phyloP scores from a whole-genome alignment of 257 asterid species.

The Pogostemon cablin region DNA sequence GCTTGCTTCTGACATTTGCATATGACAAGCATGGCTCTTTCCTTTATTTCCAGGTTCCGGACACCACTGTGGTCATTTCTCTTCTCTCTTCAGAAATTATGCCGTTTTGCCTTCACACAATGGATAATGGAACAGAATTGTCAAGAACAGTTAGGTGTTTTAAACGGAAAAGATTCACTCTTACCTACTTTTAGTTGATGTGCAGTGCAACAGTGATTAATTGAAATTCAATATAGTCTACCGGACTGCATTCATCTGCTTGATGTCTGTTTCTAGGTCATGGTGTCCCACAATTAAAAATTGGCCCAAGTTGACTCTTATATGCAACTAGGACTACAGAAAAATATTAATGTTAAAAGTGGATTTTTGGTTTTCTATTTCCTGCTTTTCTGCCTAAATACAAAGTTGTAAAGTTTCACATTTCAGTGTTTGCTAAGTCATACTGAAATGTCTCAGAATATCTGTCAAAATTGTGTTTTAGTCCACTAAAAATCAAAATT shows the following conservation, averaged over 20 bases:
- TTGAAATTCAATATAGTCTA: neutral
- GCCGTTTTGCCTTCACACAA: slow-evolving; percentile 40
- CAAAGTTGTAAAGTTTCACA: neutral
- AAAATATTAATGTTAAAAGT: neutral
- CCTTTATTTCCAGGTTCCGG: slow-evolving; percentile 34
- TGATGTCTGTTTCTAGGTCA: neutral
- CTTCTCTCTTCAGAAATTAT: slow-evolving; percentile 44
- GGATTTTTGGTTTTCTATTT: neutral
- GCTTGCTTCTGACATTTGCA: neutral
- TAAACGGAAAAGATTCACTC: neutral
- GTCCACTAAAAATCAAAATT: neutral
- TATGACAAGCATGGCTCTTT: slow-evolving; percentile 9
- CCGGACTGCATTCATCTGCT: neutral
- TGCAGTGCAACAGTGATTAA: neutral
- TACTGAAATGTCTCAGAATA: neutral
- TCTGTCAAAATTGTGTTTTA: neutral
- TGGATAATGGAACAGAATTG: slow-evolving; percentile 40
- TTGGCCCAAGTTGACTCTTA: neutral
- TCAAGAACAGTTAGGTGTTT: slow-evolving; percentile 41
- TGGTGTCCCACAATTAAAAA: neutral
- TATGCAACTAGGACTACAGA: neutral
- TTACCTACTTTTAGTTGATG: neutral
- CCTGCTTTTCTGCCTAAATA: neutral
- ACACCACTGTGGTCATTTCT: slow-evolving; percentile 31
- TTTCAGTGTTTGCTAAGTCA: neutral